A percentile compares a stretch with the other conserved stretches of the same genome.
phyloP scores from a whole-genome alignment of 129 eudicot genomes.

The Cynara cardunculus region DNA sequence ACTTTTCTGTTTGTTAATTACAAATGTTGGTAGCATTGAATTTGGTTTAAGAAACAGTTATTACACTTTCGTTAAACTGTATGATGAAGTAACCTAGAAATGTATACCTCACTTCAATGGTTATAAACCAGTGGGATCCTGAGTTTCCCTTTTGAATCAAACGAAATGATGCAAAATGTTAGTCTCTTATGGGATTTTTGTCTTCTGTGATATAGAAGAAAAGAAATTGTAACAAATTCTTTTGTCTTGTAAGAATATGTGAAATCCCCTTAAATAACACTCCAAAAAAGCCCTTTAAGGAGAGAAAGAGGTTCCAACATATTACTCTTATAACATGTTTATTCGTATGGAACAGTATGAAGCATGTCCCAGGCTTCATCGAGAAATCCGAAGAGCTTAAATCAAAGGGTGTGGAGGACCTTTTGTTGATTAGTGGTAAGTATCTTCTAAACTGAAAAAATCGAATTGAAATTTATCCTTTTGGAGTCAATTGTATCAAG shows the following conservation, averaged over 20 bases:
- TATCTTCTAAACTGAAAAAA: background rate
- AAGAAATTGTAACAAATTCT: background rate
- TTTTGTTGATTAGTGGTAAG: conserved; percentile 73
- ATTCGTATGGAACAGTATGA: conserved; percentile 33
- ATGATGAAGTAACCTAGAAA: background rate
- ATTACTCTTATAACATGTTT: background rate
- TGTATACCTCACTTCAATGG: background rate
- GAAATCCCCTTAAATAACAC: too few species aligned
- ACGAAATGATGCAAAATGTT: background rate
- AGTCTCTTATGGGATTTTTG: background rate
- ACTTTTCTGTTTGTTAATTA: background rate
- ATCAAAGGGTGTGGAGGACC: conserved; percentile 79
- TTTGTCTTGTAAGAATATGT: background rate
- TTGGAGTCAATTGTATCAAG: background rate
- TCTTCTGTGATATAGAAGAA: background rate
- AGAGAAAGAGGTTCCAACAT: background rate
- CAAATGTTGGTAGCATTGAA: background rate
- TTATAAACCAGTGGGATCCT: background rate
- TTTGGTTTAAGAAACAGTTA: background rate
- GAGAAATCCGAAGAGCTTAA: conserved; percentile 82
- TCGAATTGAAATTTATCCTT: background rate
- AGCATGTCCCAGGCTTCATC: conserved; percentile 88
- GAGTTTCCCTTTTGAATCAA: background rate
- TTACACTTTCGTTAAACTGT: background rate
- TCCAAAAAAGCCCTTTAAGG: too few species aligned